phyloP scores from a whole-genome alignment of 2,329 filamentous ascomycete genomes.

The Cadophora malorum region DNA sequence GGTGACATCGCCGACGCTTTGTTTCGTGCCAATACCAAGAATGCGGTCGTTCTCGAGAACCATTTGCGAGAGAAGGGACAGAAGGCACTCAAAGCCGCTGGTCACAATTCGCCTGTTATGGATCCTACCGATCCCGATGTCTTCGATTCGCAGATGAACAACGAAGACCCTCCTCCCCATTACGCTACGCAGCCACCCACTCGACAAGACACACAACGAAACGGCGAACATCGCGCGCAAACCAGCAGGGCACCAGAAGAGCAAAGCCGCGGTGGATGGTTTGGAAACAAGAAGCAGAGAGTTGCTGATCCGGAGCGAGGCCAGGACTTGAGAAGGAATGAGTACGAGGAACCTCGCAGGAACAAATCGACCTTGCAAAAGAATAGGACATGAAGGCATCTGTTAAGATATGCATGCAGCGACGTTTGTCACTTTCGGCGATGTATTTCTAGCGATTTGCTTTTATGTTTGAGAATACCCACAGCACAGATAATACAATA shows the following conservation, averaged over 20 bases:
- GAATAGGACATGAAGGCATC: conserved; percentile 29
- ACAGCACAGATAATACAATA: neutral
- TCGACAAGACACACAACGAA: conserved; percentile 32
- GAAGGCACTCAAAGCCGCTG: conserved; percentile 57
- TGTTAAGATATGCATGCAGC: conserved; percentile 3
- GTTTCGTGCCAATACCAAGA: conserved; percentile 78
- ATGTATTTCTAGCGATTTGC: conserved; percentile 13
- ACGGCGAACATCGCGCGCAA: conserved; percentile 18
- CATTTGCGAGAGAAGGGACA: conserved; percentile 73
- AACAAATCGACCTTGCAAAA: conserved; percentile 34
- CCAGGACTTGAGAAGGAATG: conserved; percentile 17
- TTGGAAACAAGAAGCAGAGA: conserved; percentile 43
- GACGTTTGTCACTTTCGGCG: conserved; percentile 3
- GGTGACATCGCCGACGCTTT: conserved; percentile 74
- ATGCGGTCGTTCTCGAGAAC: conserved; percentile 69
- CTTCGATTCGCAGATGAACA: conserved; percentile 51
- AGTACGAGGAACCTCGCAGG: conserved; percentile 25
- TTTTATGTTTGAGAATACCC: conserved; percentile 19
- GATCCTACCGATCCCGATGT: conserved; percentile 61
- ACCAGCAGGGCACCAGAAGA: conserved; percentile 23
- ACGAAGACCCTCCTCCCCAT: conserved; percentile 41
- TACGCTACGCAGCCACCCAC: conserved; percentile 36
- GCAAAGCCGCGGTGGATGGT: conserved; percentile 39
- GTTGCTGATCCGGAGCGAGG: conserved; percentile 41
- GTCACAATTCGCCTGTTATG: conserved; percentile 49